Percentiles rank a stretch among this genome's conserved stretches.
phyloP scores from a whole-genome alignment of 257 asterid genomes.

The Salvia hispanica region DNA sequence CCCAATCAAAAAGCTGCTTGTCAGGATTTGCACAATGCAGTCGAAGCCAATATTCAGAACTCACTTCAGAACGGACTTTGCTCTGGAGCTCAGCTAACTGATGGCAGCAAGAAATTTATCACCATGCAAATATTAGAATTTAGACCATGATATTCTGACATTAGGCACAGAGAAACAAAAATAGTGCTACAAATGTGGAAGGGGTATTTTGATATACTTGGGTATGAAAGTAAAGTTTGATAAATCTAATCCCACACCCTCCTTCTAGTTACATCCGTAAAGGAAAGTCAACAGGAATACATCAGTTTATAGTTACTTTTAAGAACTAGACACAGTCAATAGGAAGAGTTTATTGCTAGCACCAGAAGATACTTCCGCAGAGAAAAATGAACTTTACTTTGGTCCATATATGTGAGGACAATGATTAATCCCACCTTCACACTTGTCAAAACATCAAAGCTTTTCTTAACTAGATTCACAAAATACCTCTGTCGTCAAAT shows the following conservation, averaged over 20 bases:
- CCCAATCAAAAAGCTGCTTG: conserved; percentile 96
- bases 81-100: conserved; percentile 85
- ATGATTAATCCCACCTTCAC: conserved; percentile 15
- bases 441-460: background rate
- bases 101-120: conserved; percentile 33
- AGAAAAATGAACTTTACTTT: conserved; percentile 13
- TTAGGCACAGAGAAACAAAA: conserved; percentile 15
- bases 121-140: conserved; percentile 16
- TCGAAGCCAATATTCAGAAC: conserved; percentile 94
- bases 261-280: conserved; percentile 3
- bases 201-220: background rate
- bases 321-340: conserved; percentile 6
- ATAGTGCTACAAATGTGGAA: background rate
- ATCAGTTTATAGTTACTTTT: background rate
- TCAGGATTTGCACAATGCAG: conserved; percentile 81
- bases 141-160: conserved; percentile 26
- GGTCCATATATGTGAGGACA: background rate
- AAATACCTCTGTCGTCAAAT: conserved; percentile 12
- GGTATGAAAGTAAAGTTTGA: background rate
- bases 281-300: conserved; percentile 18
- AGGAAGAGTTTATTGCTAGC: background rate
- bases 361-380: conserved; percentile 9
- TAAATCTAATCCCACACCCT: background rate
- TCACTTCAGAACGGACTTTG: conserved; percentile 87
- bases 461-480: conserved; percentile 8